Base-by-base conservation (phyloP, 2,329 filamentous ascomycete species). In the Sporothrix brasiliensis region DNA sequence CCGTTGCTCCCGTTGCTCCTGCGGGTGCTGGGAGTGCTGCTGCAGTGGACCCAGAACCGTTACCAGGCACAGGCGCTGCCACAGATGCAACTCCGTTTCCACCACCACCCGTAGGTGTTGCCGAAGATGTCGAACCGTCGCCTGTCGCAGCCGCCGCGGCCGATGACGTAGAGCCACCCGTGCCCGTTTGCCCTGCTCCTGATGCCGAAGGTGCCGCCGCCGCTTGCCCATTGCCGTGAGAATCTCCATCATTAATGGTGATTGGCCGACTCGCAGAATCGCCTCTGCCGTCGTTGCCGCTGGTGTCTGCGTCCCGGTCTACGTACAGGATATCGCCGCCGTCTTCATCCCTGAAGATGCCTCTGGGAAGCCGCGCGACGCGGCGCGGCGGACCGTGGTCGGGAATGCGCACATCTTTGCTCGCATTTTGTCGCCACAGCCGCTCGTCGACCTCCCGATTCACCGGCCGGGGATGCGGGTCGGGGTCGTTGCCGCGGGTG, bases 351-450 rank as follows among this genome's bases (percentile, higher is more conserved):
- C n/a, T 30, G 21, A 58, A 50, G n/a, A 16, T 49, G 47, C 65
- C 65, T 27, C 16, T 27, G 7, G 52, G 53, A 11, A 34, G 13
- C 2, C 14, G 7, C 5, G 24, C 34, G 30, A 47, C 58, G 5
- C 7, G 24, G 13, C 44, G 56, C 21, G 70, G 70, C 27, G 58
- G 41, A 41, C 70, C 65, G n/a, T 41, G 39, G 27, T 69, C 50
- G 14, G 70, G 70, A 7, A 53, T 39, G 39, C 19, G 60, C 11
- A 68, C 16, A 19, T 71, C 70, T 0, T 39, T 27, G 2, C 2
- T 27, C 9, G 27, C 44, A 3, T 56, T 63, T 2, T 24, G 56
- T 11, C 3, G 24, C 21, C 44, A 54, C 53, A 56, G 53, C 14
- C 2, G n/a, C 16, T 61, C 63, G 41, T 14, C 54, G 13, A 34